Base-by-base conservation (phyloP, 2,329 filamentous ascomycete genomes). In the Trichoderma gracile region DNA sequence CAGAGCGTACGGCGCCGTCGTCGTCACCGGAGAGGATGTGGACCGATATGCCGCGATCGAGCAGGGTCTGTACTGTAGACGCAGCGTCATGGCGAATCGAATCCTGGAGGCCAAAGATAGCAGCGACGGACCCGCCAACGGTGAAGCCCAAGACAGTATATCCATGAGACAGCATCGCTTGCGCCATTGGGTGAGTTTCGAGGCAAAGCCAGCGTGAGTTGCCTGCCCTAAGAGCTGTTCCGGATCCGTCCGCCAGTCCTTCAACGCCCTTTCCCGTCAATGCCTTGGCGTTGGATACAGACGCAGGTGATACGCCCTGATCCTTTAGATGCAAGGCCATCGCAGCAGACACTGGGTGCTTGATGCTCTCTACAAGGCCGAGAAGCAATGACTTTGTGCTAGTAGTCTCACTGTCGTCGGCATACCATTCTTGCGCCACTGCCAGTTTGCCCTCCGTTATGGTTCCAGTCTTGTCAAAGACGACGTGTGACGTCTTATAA, bases 381-480 rank as follows among this genome's bases (percentile, higher is more conserved):
- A 75, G 63, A 3, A 77, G 73, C 1, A 74, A 64, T 1, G 69
- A 63, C 1, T 63, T 53, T 27, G 38, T 25, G 14, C 42, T 45
- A 0, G 58, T 45, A 0, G 58, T 27, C 33, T 55, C 21, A 9
- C n/a, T 19, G 27, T 38, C 52, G n/a, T 42, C 52, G 4, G 33
- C 52, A 55, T 55, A 55, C 52, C 52, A 55, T 25, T 55, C 52
- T 1, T 42, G 4, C 1, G 1, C 66, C 21, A 0, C 66, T 54
- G 1, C 23, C 47, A 19, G 63, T 2, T 81, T 79, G 0, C 87
- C 88, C 27, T 79, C 73, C 0, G 90, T 93, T 9, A 94, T 73
- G 0, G 90, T 94, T 0, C 91, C 90, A 0, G 91, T 94, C 75
- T 94, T 94, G 78, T 94, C 90, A 68, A 94, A 90, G 0, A 94